phyloP scores from a whole-genome alignment of 192 early-diverging fungal species.

The Umbelopsis sp. region DNA sequence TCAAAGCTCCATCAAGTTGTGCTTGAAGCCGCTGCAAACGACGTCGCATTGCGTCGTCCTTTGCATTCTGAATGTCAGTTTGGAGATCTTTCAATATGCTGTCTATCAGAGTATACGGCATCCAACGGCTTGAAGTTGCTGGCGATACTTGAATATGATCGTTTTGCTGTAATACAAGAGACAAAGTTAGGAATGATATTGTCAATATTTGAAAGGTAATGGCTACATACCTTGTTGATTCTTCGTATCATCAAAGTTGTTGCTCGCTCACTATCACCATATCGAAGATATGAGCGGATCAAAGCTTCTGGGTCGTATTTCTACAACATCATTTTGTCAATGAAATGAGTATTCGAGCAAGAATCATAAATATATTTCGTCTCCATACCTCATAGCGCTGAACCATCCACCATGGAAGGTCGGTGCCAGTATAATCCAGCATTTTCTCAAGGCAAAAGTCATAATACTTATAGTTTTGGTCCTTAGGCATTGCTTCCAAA shows the following conservation, averaged over 20 bases:
- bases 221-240: background rate
- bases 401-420: background rate
- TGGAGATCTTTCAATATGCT: slow-evolving; percentile 8
- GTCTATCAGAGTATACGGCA: slow-evolving; percentile 10
- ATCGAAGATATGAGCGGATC: slow-evolving; percentile 14
- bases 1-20: background rate
- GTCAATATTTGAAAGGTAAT: background rate
- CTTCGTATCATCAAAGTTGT: background rate
- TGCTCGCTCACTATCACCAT: slow-evolving; percentile 4
- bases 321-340: background rate
- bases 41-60: background rate
- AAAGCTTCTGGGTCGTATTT: slow-evolving; percentile 2
- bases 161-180: background rate
- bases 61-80: background rate
- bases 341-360: background rate
- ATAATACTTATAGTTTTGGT: slow-evolving; percentile 13
- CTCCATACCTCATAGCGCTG: background rate
- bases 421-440: background rate
- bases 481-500: background rate
- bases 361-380: background rate
- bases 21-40: background rate
- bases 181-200: background rate
- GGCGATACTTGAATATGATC: slow-evolving; percentile 15
- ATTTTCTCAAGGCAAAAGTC: background rate
- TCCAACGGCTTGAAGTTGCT: background rate